Percentiles rank a stretch among this genome's conserved stretches.
phyloP scores from a whole-genome alignment of 2,329 filamentous ascomycete genomes.

The Bipolaris zeicola region DNA sequence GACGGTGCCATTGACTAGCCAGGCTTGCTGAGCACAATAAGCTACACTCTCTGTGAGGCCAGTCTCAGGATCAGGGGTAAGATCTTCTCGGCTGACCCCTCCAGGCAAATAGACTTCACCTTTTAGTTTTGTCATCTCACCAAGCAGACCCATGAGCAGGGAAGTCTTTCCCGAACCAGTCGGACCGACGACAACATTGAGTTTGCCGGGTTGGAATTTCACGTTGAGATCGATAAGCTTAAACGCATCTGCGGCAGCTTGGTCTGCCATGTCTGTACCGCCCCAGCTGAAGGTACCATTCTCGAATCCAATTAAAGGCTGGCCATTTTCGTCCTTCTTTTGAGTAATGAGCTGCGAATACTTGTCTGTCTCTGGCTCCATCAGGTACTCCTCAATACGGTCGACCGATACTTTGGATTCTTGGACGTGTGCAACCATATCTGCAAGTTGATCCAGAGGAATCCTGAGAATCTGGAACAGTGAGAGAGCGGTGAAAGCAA shows the following conservation, averaged over 20 bases:
- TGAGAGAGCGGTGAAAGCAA: conserved; percentile 95
- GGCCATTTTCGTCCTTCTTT: conserved; percentile 70
- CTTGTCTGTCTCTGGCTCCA: conserved; percentile 94
- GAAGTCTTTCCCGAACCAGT: conserved; percentile 97
- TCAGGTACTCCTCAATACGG: conserved; percentile 91
- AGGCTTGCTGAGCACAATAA: conserved; percentile 95
- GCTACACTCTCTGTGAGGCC: conserved; percentile 89
- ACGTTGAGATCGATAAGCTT: conserved; percentile 83
- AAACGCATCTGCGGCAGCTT: conserved; percentile 68
- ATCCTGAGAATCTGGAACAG: conserved; percentile 93
- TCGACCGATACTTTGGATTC: conserved; percentile 97
- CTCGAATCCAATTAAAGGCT: conserved; percentile 81
- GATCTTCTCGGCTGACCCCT: conserved; percentile 82
- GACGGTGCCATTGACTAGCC: conserved; percentile 95
- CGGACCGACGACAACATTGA: conserved; percentile 91
- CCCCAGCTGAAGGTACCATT: conserved; percentile 91
- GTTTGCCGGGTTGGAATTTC: conserved; percentile 79
- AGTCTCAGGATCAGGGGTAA: conserved; percentile 80
- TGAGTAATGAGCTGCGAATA: conserved; percentile 80
- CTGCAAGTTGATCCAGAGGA: conserved; percentile 91
- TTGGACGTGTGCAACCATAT: conserved; percentile 98
- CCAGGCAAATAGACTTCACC: conserved; percentile 86
- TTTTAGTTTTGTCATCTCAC: conserved; percentile 88
- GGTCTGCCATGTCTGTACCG: conserved; percentile 58
- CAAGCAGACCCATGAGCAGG: conserved; percentile 90